These are phyloP conservation scores for Acer campestre DNA, from an alignment of 345 rosid species.

Conservation along the genomic window DNA sequence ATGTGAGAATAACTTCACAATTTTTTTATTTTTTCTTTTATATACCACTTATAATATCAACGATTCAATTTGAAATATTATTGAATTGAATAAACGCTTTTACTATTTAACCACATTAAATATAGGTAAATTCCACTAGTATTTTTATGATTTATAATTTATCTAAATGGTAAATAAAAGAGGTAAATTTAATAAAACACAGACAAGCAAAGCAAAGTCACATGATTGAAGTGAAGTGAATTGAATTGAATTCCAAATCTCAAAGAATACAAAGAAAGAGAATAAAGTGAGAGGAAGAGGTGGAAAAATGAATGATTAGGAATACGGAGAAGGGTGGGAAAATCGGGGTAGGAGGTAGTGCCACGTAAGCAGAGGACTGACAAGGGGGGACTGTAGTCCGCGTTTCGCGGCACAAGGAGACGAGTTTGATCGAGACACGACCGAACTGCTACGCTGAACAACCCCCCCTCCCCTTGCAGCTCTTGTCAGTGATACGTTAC, in stretches of 20 bases:
- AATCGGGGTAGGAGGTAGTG: not conserved
- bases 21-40: too few relatives aligned
- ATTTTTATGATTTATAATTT: too few relatives aligned
- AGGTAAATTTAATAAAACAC: too few relatives aligned
- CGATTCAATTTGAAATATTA: too few relatives aligned
- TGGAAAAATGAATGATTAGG: not conserved
- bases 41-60: too few relatives aligned
- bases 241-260: not conserved
- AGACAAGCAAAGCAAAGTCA: too few relatives aligned
- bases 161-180: too few relatives aligned
- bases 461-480: not conserved
- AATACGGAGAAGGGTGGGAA: not conserved
- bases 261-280: not conserved
- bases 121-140: too few relatives aligned
- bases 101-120: fast-evolving
- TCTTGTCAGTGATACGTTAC: constrained; percentile 40
- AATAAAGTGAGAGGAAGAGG: not conserved
- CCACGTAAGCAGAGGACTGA: too few relatives aligned
- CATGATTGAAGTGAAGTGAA: not conserved
- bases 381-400: constrained; percentile 46
- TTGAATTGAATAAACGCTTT: too few relatives aligned
- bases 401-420: constrained; percentile 51
- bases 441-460: constrained; percentile 19
- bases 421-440: constrained; percentile 36
- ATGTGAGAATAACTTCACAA: too few relatives aligned